Conservation (phyloP, 2,329 filamentous ascomycete genomes). For the Penicillium sp. region DNA sequence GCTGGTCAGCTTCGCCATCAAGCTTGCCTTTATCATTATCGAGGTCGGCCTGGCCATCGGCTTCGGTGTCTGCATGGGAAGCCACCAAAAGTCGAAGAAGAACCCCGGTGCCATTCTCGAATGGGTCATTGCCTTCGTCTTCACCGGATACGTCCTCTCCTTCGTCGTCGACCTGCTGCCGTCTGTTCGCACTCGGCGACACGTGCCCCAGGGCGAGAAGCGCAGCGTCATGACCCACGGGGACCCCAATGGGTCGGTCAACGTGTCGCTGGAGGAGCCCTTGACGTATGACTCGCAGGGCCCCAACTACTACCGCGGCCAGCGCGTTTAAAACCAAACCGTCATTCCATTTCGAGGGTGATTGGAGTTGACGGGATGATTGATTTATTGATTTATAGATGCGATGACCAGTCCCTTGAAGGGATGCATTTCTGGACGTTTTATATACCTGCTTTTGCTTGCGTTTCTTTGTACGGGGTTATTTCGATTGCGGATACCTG, state of each 20-base stretch:
- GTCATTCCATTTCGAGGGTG: neutral
- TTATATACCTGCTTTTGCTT: neutral
- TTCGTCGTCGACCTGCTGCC: constrained; percentile 87
- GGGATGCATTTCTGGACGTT: constrained; percentile 1
- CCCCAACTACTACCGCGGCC: constrained; percentile 33
- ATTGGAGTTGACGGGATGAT: neutral
- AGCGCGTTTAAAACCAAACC: constrained; percentile 22
- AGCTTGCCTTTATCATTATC: constrained; percentile 77
- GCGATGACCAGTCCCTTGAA: neutral
- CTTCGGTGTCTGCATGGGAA: constrained; percentile 59
- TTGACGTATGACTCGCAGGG: constrained; percentile 39
- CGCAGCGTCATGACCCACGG: constrained; percentile 22
- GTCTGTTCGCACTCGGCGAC: constrained; percentile 61
- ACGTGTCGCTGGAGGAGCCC: constrained; percentile 35
- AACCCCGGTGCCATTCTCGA: constrained; percentile 77
- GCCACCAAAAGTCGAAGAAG: constrained; percentile 49
- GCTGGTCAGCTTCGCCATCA: constrained; percentile 78
- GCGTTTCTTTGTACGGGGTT: neutral
- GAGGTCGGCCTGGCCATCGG: constrained; percentile 67
- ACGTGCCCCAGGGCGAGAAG: constrained; percentile 44
- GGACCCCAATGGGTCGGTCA: constrained; percentile 9
- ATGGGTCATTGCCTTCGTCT: constrained; percentile 76
- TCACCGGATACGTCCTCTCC: constrained; percentile 81
- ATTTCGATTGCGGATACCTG: neutral
- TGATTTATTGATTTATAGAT: neutral